A percentile compares a stretch with the other conserved stretches of the same genome.
These are phyloP conservation scores for Globisporangium splendens DNA, from an alignment of 352 stramenopile genomes.

Conservation along the genomic window DNA sequence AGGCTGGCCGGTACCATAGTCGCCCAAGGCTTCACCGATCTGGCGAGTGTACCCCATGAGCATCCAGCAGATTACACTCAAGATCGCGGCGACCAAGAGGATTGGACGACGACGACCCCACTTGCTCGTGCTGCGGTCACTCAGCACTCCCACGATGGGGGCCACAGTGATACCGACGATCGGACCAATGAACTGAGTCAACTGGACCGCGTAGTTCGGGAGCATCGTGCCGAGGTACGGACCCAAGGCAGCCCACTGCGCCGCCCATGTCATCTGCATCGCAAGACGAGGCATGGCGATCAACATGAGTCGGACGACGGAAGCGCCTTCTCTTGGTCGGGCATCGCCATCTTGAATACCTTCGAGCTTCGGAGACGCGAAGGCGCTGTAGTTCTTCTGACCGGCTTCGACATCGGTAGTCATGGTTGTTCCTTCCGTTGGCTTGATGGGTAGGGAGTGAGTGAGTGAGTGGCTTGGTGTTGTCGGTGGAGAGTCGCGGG, in stretches of 20 bases:
- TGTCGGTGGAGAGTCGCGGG: too few species aligned
- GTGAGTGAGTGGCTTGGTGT: too few species aligned
- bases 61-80: conserved; percentile 58
- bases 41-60: conserved; percentile 70
- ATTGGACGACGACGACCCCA: conserved; percentile 66
- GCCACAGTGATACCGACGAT: conserved; percentile 66
- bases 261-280: conserved; percentile 76
- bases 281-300: conserved; percentile 11
- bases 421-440: too few species aligned
- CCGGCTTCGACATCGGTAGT: too few species aligned
- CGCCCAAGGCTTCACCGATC: conserved; percentile 56
- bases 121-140: conserved; percentile 44
- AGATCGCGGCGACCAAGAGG: conserved; percentile 54
- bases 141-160: conserved; percentile 63
- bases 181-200: conserved; percentile 71
- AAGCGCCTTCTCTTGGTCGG: too few species aligned
- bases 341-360: conserved; percentile 2
- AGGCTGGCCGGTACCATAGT: conserved; percentile 22
- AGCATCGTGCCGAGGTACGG: conserved; percentile 70
- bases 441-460: too few species aligned
- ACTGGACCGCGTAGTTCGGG: conserved; percentile 55
- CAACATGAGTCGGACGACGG: too few species aligned
- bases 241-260: conserved; percentile 68
- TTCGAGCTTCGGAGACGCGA: too few species aligned
- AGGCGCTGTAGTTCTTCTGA: too few species aligned